These are phyloP conservation scores for Trichoderma asperelloides DNA, from an alignment of 495 filamentous ascomycete species.

Conservation along the genomic window DNA sequence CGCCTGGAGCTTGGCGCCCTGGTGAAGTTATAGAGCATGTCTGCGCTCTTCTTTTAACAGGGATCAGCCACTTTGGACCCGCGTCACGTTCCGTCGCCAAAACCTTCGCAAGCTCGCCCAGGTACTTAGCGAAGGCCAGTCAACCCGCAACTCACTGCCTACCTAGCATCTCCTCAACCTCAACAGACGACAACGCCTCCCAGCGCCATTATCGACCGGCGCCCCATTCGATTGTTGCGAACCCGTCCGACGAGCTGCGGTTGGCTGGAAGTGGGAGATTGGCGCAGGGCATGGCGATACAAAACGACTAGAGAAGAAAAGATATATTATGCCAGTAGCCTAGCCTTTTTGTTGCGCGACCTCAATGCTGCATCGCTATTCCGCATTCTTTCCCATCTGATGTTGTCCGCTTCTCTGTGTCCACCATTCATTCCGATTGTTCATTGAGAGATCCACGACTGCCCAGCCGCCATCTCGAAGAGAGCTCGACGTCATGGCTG, in stretches of 20 bases:
- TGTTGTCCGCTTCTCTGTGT: background rate
- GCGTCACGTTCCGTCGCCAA: conserved; percentile 7
- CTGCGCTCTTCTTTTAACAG: background rate
- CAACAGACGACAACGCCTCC: background rate
- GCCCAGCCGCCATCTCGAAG: background rate
- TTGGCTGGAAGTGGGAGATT: background rate
- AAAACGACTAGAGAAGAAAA: background rate
- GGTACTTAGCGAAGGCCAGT: background rate
- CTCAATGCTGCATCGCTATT: background rate
- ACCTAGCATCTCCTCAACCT: background rate
- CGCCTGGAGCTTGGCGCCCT: too few relatives aligned
- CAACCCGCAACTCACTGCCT: background rate
- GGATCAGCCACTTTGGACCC: background rate
- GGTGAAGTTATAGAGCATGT: too few relatives aligned
- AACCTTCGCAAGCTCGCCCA: background rate
- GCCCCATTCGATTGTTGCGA: background rate
- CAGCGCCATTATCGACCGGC: background rate
- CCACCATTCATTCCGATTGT: background rate
- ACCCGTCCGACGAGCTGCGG: background rate
- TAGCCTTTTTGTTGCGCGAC: conserved; percentile 3
- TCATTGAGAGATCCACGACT: background rate
- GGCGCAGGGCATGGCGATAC: background rate
- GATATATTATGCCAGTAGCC: background rate
- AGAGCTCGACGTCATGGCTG: background rate
- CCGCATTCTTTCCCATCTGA: background rate